Conservation (phyloP, 169 alveolate species). For the Babesia gibsoni region DNA sequence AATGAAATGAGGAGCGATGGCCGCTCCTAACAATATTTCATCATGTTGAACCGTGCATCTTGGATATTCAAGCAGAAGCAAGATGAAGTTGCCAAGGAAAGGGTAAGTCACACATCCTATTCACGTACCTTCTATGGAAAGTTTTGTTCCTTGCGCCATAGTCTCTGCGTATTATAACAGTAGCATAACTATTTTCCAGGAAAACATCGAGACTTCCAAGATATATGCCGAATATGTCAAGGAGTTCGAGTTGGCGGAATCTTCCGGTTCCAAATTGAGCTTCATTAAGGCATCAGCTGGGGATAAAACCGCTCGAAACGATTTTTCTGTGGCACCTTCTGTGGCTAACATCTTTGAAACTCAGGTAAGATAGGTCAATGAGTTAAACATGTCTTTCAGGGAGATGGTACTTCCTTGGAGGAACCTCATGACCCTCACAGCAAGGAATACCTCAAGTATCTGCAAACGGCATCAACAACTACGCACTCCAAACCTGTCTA, state of each 20-base stretch:
- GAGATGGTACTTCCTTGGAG: background rate
- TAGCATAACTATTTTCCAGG: background rate
- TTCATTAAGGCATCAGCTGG: too few relatives aligned
- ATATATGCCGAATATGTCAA: slow-evolving; percentile 59
- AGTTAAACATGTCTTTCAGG: background rate
- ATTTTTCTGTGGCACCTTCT: background rate
- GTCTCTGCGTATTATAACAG: background rate
- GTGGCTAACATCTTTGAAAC: background rate
- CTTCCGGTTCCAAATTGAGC: background rate
- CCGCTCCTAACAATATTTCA: background rate
- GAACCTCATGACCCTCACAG: background rate
- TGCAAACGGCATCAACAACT: background rate
- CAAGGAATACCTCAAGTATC: slow-evolving; percentile 2
- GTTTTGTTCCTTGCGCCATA: background rate
- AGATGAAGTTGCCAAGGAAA: slow-evolving; percentile 32
- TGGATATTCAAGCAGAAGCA: slow-evolving; percentile 54
- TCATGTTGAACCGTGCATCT: slow-evolving; percentile 18
- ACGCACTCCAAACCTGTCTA: background rate
- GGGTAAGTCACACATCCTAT: slow-evolving; percentile 1
- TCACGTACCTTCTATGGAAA: background rate
- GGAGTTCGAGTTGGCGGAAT: slow-evolving; percentile 25
- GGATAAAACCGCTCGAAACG: background rate
- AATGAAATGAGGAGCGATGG: background rate
- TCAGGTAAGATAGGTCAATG: background rate
- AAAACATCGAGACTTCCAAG: slow-evolving; percentile 41